These are phyloP conservation scores for Blastobotrys illinoisensis DNA, from an alignment of 1,139 yeast species.

Conservation along the genomic window DNA sequence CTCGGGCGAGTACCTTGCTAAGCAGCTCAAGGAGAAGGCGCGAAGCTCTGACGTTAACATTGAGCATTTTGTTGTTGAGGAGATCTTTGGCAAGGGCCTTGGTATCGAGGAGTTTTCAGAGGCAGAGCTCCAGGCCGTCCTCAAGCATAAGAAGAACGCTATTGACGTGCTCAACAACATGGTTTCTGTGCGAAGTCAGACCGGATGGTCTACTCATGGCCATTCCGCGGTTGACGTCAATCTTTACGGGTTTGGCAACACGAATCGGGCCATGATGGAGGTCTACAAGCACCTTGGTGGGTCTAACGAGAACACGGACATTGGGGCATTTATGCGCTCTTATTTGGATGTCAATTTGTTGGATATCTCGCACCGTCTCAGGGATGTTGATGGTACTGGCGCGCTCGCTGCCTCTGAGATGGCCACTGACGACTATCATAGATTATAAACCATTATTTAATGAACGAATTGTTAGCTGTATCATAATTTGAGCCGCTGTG, in stretches of 20 bases:
- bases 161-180: constrained; percentile 50
- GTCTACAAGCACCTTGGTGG: constrained; percentile 51
- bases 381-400: not conserved
- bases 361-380: not conserved
- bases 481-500: too few species aligned
- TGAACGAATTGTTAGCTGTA: too few species aligned
- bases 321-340: constrained; percentile 63
- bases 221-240: constrained; percentile 90
- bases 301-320: constrained; percentile 76
- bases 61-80: constrained; percentile 42
- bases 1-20: constrained; percentile 63
- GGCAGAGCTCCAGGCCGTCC: constrained; percentile 38
- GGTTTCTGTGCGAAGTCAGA: constrained; percentile 64
- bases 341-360: constrained; percentile 43
- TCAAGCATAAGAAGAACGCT: constrained; percentile 23
- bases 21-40: constrained; percentile 32
- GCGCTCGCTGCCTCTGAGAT: not conserved
- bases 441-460: not conserved
- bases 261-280: constrained; percentile 37
- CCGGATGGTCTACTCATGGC: constrained; percentile 88
- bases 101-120: constrained; percentile 54
- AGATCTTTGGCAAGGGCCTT: constrained; percentile 50
- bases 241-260: constrained; percentile 59
- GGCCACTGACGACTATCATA: not conserved
- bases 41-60: constrained; percentile 29